Percentiles rank a stretch among this genome's conserved stretches.
Conservation (phyloP, 2,329 filamentous ascomycete genomes). For the Tolypocladium capitatum region DNA sequence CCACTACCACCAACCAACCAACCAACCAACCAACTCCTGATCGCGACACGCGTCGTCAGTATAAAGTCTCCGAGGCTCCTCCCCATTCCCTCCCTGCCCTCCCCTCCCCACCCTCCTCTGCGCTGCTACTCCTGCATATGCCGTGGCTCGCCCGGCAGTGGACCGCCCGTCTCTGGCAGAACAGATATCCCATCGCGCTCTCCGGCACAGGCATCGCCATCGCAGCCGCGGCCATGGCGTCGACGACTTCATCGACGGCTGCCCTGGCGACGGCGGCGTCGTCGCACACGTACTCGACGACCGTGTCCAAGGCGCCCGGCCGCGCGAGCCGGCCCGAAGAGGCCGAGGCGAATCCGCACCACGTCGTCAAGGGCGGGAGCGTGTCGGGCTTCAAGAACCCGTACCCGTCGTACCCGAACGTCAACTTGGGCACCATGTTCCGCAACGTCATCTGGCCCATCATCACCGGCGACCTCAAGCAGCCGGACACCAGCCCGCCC, state of each 20-base stretch:
- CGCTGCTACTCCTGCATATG: neutral
- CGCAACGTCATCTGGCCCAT: constrained; percentile 22
- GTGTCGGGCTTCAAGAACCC: constrained; percentile 35
- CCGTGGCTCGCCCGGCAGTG: neutral
- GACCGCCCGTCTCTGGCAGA: constrained; percentile 4
- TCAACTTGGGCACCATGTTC: constrained; percentile 11
- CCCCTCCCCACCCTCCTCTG: neutral
- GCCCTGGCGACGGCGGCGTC: constrained; percentile 2
- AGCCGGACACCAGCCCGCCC: constrained; percentile 49
- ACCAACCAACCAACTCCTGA: no score
- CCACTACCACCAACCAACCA: no score
- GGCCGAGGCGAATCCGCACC: constrained; percentile 32
- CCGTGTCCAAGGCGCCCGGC: constrained; percentile 21
- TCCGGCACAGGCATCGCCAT: constrained; percentile 1
- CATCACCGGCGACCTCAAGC: constrained; percentile 25
- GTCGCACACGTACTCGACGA: constrained; percentile 9
- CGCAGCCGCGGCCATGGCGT: constrained; percentile 6
- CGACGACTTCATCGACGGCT: constrained; percentile 6
- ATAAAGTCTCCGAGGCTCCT: neutral
- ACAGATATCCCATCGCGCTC: neutral
- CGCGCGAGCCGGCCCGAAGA: constrained; percentile 25
- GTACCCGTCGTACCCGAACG: constrained; percentile 29
- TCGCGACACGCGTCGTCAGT: no score
- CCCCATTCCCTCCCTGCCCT: neutral
- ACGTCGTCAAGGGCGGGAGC: constrained; percentile 28